Evolutionary conservation across 768 basidiomycete genomes (phyloP), one percentile per base, ranked within the genome.

Genomic region (Gymnopilus dilepis): DNA sequence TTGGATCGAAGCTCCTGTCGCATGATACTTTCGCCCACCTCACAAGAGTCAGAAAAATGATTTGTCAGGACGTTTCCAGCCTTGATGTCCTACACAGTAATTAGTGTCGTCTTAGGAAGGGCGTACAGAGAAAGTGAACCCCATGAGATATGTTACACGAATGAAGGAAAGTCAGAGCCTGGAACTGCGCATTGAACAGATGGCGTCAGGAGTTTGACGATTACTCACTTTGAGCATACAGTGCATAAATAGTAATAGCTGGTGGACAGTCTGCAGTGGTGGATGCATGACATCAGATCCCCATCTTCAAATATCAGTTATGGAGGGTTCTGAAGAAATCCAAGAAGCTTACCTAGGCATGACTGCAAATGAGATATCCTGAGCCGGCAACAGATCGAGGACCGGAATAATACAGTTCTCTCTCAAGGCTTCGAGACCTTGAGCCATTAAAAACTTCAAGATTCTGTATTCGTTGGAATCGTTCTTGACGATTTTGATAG

Each of bases 311-410:
- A 45, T 9, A 33, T 28, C n/a, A 43, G 6, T 24, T 41, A 5
- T 41, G 42, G 15, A 56, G 21, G n/a, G n/a, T 21, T 22, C 50
- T 52, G 47, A 11, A 37, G 19, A 3, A 9, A 38, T 42, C n/a
- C 17, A 51, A 13, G 33, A 24, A 22, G 31, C 47, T n/a, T 15
- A 72, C 61, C 65, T 69, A 2, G 75, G 75, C 72, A 72, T 75
- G 15, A 76, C 66, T 6, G 59, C 65, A 50, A 74, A 69, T 52
- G 64, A 72, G 26, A 66, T 62, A 11, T 64, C 70, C 12, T 67
- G 60, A 22, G 61, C 54, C 0, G 67, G 54, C 4, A 77, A 54
- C 8, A 76, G 37, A 11, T 75, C 73, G 0, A 76, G 55, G 6
- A 73, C 57, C 1, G 74, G 72, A n/a, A 76, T 51, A 11, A 69